These are phyloP conservation scores for Cucumis variabilis DNA, from an alignment of 331 rosid species.

Conservation along the genomic window DNA sequence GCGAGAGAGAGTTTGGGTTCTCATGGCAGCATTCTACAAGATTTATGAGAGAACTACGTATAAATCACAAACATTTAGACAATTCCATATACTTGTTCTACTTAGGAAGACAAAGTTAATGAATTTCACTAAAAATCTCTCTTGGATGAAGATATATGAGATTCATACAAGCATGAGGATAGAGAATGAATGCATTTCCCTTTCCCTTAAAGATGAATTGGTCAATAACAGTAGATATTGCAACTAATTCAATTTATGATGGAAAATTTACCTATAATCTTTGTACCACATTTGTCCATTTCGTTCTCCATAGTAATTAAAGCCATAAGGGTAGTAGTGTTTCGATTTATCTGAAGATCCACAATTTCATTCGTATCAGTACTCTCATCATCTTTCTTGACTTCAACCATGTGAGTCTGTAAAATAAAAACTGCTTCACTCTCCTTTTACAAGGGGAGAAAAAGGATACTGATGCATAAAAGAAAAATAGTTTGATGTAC, in stretches of 20 bases:
- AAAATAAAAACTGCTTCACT: conserved; percentile 39
- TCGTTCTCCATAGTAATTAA: conserved; percentile 41
- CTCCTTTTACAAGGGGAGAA: background rate
- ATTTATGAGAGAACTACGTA: conserved; percentile 18
- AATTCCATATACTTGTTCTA: background rate
- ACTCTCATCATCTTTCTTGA: conserved; percentile 45
- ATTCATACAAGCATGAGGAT: background rate
- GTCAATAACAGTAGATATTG: conserved; percentile 3
- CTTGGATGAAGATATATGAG: conserved; percentile 6
- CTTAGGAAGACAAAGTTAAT: background rate
- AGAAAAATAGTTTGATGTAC: conserved; percentile 16
- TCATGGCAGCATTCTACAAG: conserved; percentile 51
- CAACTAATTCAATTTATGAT: background rate
- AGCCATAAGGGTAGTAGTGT: conserved; percentile 37
- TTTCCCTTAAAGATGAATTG: conserved; percentile 12
- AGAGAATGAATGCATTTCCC: conserved; percentile 10
- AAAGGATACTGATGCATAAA: background rate
- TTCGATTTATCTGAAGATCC: conserved; percentile 38
- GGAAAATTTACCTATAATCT: conserved; percentile 59
- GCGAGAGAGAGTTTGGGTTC: conserved; percentile 39
- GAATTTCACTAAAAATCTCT: background rate
- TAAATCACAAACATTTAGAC: conserved; percentile 29
- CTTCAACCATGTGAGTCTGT: conserved; percentile 55
- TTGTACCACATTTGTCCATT: conserved; percentile 34
- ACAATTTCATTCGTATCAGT: conserved; percentile 45